Percentiles rank a stretch among this genome's conserved stretches.
Conservation (phyloP, 306 rosid species). For the Acacia melanoxylon region DNA sequence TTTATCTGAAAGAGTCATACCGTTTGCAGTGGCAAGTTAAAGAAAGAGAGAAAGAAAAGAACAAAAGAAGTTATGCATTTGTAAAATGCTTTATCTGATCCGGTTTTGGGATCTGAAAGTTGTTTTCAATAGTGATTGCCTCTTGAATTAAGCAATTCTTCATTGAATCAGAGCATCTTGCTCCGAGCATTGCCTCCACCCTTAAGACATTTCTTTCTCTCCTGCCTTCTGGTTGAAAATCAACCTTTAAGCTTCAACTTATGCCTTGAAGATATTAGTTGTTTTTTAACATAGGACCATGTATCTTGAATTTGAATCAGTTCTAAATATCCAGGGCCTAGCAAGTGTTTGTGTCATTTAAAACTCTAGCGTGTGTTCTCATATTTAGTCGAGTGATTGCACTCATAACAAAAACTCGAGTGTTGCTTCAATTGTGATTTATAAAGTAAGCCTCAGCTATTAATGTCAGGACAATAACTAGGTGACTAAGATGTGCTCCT, state of each 20-base stretch:
- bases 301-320: neutral
- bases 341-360: slow-evolving; percentile 22
- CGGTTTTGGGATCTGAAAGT: slow-evolving; percentile 17
- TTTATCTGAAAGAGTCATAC: no score
- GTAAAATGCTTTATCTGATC: slow-evolving; percentile 22
- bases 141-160: slow-evolving; percentile 20
- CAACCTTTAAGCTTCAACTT: neutral
- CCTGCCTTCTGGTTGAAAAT: neutral
- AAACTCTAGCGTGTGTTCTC: slow-evolving; percentile 21
- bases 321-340: slow-evolving; percentile 31
- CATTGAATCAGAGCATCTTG: slow-evolving; percentile 14
- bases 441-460: slow-evolving; percentile 8
- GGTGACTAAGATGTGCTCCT: neutral
- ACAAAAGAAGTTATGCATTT: slow-evolving; percentile 23
- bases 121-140: slow-evolving; percentile 9
- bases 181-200: slow-evolving; percentile 28
- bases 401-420: neutral
- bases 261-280: slow-evolving; percentile 23
- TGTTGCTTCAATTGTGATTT: slow-evolving; percentile 17
- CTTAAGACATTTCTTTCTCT: slow-evolving; percentile 20
- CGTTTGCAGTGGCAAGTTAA: no score
- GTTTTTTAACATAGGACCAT: slow-evolving; percentile 19
- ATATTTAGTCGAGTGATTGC: slow-evolving; percentile 13
- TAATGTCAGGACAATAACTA: neutral
- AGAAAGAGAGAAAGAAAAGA: neutral